Conservation (phyloP, 331 rosid species). For the Arachis monticola region DNA sequence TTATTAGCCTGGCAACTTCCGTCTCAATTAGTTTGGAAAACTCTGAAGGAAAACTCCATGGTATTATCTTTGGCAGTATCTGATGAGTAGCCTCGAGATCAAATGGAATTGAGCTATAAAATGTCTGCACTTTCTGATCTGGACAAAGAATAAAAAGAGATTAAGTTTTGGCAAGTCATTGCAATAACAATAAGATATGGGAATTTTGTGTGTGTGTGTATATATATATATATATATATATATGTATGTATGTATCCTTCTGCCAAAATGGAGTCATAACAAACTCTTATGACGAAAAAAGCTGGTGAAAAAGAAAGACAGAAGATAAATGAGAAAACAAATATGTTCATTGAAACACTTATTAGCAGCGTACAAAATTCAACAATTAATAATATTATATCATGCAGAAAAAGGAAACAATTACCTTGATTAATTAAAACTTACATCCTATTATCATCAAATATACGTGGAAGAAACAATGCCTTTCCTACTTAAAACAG, state of each 20-base stretch:
- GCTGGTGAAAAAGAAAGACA: not conserved
- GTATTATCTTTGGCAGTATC: constrained; percentile 74
- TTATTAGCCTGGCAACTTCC: constrained; percentile 59
- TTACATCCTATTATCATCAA: not conserved
- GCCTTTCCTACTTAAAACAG: not conserved
- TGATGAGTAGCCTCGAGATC: constrained; percentile 78
- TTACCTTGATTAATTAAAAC: not conserved
- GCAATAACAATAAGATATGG: constrained; percentile 19
- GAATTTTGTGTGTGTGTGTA: not conserved
- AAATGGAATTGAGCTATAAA: constrained; percentile 65
- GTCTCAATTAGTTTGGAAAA: constrained; percentile 70
- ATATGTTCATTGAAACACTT: not conserved
- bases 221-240: not conserved
- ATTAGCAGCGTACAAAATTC: not conserved
- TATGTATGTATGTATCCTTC: not conserved
- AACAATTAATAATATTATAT: not conserved
- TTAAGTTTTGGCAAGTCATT: constrained; percentile 35
- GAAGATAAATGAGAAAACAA: not conserved
- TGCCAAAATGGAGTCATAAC: not conserved
- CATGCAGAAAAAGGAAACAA: constrained; percentile 3
- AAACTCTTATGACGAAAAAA: not conserved
- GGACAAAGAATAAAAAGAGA: constrained; percentile 34
- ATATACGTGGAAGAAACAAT: not conserved
- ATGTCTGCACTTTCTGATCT: constrained; percentile 56
- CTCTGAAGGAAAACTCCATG: constrained; percentile 83